phyloP scores from a whole-genome alignment of 768 basidiomycete species.

The Pleurotus citrinopileatus region DNA sequence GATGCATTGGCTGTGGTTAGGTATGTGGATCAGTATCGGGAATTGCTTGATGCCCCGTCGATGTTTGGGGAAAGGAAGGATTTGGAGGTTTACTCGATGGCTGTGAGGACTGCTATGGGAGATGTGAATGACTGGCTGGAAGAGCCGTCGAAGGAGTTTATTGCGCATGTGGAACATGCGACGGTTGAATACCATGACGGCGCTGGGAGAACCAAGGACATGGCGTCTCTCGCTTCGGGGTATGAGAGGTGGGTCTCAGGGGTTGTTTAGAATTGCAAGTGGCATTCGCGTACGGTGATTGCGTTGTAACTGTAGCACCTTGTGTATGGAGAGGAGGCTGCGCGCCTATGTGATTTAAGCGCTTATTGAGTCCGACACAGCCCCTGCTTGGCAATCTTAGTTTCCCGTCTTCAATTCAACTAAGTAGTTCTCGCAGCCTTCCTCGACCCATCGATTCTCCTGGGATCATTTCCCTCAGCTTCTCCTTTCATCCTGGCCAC shows the following conservation, averaged over 20 bases:
- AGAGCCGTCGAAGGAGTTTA: slow-evolving; percentile 41
- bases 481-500: no score
- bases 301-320: no score
- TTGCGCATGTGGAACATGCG: slow-evolving; percentile 42
- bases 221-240: slow-evolving; percentile 34
- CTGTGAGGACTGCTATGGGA: slow-evolving; percentile 49
- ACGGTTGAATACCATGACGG: slow-evolving; percentile 33
- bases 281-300: no score
- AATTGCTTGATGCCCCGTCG: slow-evolving; percentile 56
- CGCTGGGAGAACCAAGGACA: slow-evolving; percentile 24
- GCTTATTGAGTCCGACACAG: background rate
- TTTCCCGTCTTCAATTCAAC: slow-evolving; percentile 6
- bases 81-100: slow-evolving; percentile 50
- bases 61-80: slow-evolving; percentile 56
- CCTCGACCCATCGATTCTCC: background rate
- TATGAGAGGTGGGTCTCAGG: slow-evolving; percentile 41
- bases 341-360: background rate
- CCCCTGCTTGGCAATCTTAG: slow-evolving; percentile 7
- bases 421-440: no score
- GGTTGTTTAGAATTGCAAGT: slow-evolving; percentile 10
- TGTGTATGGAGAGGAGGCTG: no score
- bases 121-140: slow-evolving; percentile 32
- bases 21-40: slow-evolving; percentile 74
- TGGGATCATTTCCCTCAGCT: no score
- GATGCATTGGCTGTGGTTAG: background rate